Percentiles rank a stretch among this genome's conserved stretches.
Evolutionary conservation across 805 yeast genomes (phyloP).

Genomic region (Metschnikowia koreensis): DNA sequence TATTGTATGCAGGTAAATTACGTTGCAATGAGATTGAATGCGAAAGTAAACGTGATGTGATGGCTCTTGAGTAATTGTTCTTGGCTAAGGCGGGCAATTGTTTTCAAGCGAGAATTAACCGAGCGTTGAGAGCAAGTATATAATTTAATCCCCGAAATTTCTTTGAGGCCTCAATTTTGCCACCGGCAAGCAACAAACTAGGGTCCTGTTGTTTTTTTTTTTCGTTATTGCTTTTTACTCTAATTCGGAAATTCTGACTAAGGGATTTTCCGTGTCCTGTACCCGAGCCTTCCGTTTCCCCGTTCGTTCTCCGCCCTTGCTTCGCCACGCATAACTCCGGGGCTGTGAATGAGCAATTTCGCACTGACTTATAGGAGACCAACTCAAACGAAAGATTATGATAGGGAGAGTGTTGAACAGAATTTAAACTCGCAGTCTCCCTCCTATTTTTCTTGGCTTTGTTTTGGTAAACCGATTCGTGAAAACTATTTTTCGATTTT

Average conservation of each 20-base stretch:
- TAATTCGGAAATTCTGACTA: neutral
- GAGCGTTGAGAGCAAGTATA: too few relatives aligned
- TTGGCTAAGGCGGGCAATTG: neutral
- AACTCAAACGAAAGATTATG: neutral
- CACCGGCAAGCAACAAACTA: neutral
- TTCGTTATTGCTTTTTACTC: neutral
- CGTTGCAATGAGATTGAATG: neutral
- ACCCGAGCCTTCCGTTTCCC: neutral
- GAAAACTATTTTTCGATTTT: neutral
- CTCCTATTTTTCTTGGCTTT: neutral
- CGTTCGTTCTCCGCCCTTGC: neutral
- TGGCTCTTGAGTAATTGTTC: neutral
- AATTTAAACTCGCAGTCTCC: neutral
- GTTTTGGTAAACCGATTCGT: neutral
- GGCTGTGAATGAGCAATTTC: slow-evolving; percentile 3
- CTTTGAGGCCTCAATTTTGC: neutral
- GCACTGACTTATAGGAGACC: slow-evolving; percentile 2
- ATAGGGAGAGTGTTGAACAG: neutral
- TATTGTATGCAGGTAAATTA: neutral
- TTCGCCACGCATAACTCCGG: neutral
- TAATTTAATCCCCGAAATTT: too few relatives aligned
- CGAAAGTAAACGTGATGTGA: slow-evolving; percentile 2
- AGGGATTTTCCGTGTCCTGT: slow-evolving; percentile 2
- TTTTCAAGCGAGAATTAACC: too few relatives aligned
- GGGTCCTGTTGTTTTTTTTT: too few relatives aligned